These are phyloP conservation scores for Boletus sp. DNA, from an alignment of 1,284 basidiomycete species.

Conservation along the genomic window DNA sequence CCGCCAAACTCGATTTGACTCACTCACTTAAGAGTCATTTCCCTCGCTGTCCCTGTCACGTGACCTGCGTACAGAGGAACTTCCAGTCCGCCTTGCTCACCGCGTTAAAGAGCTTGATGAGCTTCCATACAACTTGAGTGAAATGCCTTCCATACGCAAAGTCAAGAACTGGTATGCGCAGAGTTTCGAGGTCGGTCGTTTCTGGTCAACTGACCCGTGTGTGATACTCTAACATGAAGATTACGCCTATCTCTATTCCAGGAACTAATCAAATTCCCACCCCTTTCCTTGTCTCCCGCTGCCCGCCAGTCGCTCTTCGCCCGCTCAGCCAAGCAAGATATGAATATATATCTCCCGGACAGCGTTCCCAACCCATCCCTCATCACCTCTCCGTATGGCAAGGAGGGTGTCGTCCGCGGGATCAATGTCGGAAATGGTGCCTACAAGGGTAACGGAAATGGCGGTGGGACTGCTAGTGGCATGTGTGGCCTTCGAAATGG, in stretches of 20 bases:
- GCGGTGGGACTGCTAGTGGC: slow-evolving; percentile 36
- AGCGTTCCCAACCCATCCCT: slow-evolving; percentile 71
- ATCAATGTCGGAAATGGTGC: slow-evolving; percentile 19
- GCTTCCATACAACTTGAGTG: slow-evolving; percentile 87
- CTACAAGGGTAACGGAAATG: slow-evolving; percentile 32
- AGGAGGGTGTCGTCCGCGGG: slow-evolving; percentile 17
- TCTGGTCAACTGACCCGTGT: background rate
- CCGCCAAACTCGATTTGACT: background rate
- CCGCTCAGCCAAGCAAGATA: slow-evolving; percentile 42
- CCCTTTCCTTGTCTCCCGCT: slow-evolving; percentile 66
- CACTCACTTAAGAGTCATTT: background rate
- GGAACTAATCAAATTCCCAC: slow-evolving; percentile 88
- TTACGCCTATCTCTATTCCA: slow-evolving; percentile 37
- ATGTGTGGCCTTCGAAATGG: slow-evolving; percentile 40
- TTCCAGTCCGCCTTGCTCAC: slow-evolving; percentile 94
- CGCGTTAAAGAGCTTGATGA: slow-evolving; percentile 96
- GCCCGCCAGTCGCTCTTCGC: slow-evolving; percentile 71
- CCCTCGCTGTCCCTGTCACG: slow-evolving; percentile 48
- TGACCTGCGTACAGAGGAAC: slow-evolving; percentile 45
- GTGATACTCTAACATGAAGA: background rate
- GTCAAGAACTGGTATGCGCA: slow-evolving; percentile 99
- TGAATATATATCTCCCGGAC: slow-evolving; percentile 57
- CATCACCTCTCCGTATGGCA: slow-evolving; percentile 29
- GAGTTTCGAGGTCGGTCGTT: slow-evolving; percentile 84
- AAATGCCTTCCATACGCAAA: slow-evolving; percentile 93